Base-by-base conservation (phyloP, 2,329 filamentous ascomycete species). In the Colletotrichum australisinense region DNA sequence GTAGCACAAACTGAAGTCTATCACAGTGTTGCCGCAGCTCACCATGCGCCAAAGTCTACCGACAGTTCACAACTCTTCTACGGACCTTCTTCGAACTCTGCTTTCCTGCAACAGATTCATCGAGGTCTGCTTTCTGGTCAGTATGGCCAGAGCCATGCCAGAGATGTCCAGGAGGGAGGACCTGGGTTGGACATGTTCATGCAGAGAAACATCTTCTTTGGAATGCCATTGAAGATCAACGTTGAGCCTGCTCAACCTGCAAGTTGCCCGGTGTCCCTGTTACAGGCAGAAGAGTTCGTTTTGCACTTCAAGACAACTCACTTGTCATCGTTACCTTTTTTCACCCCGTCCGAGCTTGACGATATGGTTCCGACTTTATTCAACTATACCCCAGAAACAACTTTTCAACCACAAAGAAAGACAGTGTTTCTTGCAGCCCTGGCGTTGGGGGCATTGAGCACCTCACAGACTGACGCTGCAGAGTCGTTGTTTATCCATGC, bases 1-100 rank as follows among this genome's bases (percentile, higher is more conserved):
- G 83, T 82, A 77, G 81, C 83, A 76, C 80, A 81, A 22, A 72
- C 58, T 4, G 68, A 72, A 28, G 75, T 77, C 67, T 77, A 78
- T 53, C 72, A 76, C 60, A 77, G 76, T 67, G 74, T 78, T 26
- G 71, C 76, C 14, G 76, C 76, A 19, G 73, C 74, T 1, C 76
- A 77, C 26, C 69, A 75, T 32, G 66, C 76, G 11, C 75, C 76
- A 16, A 73, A 75, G 19, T 68, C 75, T 2, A 76, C 75, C 35
- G 76, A 78, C 32, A 78, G 76, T 58, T 77, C 76, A 3, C 78
- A 78, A 63, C 78, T 79, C 7, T 79, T 77, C 72, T 79, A 79
- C 32, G 78, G 78, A 1, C 76, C 78, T 8, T 79, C 78, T 2
- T 79, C 78, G 4, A 79, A 78, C 42, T 80, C 80, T 28, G 79